Base-by-base conservation (phyloP, 345 rosid species). In the Anastatica hierochuntica region DNA sequence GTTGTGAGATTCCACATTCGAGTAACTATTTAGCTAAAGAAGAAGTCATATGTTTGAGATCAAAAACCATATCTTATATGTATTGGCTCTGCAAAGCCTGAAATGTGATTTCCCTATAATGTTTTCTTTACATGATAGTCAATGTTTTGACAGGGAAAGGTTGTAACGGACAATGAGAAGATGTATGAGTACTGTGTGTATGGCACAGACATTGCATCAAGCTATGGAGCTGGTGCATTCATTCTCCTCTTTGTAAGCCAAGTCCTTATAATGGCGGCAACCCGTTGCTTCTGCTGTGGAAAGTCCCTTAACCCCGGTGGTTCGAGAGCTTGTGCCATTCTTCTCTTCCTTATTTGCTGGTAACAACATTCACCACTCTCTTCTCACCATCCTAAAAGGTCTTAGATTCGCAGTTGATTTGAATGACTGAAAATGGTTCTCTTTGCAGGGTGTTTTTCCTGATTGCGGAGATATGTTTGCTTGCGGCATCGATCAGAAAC, bases 211-310 rank as follows among this genome's bases (percentile, higher is more conserved):
- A 83, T 92, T 20, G 58, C 98, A 43, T 77, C 95, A 4, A 95
- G 96, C 55, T 84, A 53, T 52, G 96, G 94, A 34, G 88, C 84
- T 20, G 96, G 90, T 41, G 88, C 96, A 17, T 83, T 92, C 36
- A 58, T 74, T 60, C 83, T 92, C 65, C 90, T 92, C 45, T 41
- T 88, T 68, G 63, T 55, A 14, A 72, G 88, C 59, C 98, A 92
- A 60, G 74, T 66, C 62, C 66, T 92, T 51, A 72, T 92, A n/a
- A 92, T 87, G 96, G 77, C 29, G 8, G 96, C 83, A n/a, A 87
- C 84, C 67, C 62, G 79, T 48, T 92, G 98, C 74, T 85, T 88
- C 80, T 92, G 96, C 83, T 88, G 95, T 16, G 96, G 95, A 14
- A 83, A 74, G 72, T 58, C 94, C 8, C 75, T 92, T 33, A 81